These are phyloP conservation scores for Rutstroemia sp. DNA, from an alignment of 2,329 filamentous ascomycete genomes.

Conservation along the genomic window DNA sequence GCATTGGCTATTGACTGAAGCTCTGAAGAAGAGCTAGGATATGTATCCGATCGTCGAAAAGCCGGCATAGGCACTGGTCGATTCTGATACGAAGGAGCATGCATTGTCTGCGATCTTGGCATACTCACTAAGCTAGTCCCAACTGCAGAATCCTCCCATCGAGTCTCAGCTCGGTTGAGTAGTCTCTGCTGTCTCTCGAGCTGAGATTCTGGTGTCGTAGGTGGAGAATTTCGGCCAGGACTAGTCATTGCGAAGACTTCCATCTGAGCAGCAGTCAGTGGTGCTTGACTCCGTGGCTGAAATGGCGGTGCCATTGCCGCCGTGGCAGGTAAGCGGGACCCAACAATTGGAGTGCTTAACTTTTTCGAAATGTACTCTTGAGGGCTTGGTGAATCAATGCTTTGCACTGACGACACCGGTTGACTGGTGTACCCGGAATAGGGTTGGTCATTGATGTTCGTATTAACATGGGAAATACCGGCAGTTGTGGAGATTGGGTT, in stretches of 20 bases:
- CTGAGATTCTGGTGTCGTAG: slow-evolving; percentile 9
- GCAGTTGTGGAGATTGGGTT: neutral
- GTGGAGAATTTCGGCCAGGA: slow-evolving; percentile 5
- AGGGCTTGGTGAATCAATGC: neutral
- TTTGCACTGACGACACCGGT: neutral
- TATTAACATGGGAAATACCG: neutral
- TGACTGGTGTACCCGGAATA: neutral
- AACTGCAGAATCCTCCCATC: slow-evolving; percentile 16
- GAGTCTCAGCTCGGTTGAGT: slow-evolving; percentile 15
- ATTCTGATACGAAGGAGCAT: slow-evolving; percentile 6
- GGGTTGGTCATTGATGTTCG: neutral
- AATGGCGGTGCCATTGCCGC: slow-evolving; percentile 31
- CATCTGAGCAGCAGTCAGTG: neutral
- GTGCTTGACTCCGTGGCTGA: slow-evolving; percentile 21
- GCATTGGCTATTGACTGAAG: neutral
- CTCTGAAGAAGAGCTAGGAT: slow-evolving; percentile 10
- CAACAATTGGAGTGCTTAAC: neutral
- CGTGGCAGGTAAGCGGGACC: slow-evolving; percentile 21
- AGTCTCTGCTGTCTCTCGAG: slow-evolving; percentile 20
- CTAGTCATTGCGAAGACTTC: neutral
- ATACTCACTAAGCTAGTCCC: slow-evolving; percentile 9
- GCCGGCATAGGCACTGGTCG: neutral
- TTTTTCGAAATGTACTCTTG: neutral
- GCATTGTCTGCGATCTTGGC: slow-evolving; percentile 12
- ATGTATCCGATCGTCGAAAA: slow-evolving; percentile 16